Conservation (phyloP, 2,329 filamentous ascomycete species). For the Arthrobotrys sphaeroides region DNA sequence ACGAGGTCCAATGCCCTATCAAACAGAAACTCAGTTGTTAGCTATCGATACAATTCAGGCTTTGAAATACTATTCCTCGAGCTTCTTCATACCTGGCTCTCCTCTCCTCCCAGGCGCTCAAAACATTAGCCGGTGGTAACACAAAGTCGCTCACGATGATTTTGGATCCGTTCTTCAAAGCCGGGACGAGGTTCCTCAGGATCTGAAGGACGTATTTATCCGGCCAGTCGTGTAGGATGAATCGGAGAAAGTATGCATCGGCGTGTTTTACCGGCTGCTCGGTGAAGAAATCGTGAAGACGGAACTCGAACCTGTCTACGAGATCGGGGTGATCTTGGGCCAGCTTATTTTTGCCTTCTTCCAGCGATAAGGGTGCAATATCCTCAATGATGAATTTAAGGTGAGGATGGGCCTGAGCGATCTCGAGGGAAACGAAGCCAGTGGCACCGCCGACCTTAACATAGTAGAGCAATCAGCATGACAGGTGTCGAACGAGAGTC, state of each 20-base stretch:
- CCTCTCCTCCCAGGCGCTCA: constrained; percentile 52
- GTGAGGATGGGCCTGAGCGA: constrained; percentile 66
- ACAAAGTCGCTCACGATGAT: constrained; percentile 25
- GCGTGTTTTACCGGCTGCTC: constrained; percentile 57
- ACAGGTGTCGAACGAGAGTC: background rate
- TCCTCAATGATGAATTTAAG: constrained; percentile 70
- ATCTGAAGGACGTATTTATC: constrained; percentile 55
- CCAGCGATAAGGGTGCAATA: constrained; percentile 33
- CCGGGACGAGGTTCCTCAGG: constrained; percentile 54
- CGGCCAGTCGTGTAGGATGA: constrained; percentile 57
- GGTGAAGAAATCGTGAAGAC: constrained; percentile 57
- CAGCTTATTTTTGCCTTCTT: constrained; percentile 21
- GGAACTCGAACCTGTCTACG: constrained; percentile 31
- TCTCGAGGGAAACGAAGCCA: constrained; percentile 67
- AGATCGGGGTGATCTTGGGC: constrained; percentile 4
- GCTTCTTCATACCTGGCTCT: constrained; percentile 56
- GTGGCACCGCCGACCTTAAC: constrained; percentile 65
- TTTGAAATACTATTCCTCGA: background rate
- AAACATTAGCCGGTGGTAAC: constrained; percentile 18
- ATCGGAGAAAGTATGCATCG: constrained; percentile 56
- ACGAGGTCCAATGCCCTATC: constrained; percentile 59
- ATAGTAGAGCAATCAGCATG: background rate
- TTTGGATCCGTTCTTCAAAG: constrained; percentile 40
- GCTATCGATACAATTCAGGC: background rate
- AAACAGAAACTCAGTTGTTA: constrained; percentile 57